phyloP scores from a whole-genome alignment of 345 rosid species.

The Bruguiera gymnorhiza region DNA sequence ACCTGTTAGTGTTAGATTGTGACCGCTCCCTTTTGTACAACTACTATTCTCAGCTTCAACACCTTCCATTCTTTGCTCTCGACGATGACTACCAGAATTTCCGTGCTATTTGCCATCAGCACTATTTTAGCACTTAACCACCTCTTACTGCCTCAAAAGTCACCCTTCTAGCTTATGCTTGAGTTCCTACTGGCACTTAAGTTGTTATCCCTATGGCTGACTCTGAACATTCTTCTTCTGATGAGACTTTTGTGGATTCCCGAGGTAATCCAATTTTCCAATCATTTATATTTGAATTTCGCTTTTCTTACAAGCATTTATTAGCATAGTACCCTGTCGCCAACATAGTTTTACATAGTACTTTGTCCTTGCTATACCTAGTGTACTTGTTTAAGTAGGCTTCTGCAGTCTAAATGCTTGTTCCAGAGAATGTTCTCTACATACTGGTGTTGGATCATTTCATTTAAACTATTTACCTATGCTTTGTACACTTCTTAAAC shows the following conservation, averaged over 20 bases:
- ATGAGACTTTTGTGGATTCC: slow-evolving; percentile 27
- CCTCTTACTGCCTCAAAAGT: not conserved
- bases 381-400: not conserved
- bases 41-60: slow-evolving; percentile 11
- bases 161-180: not conserved
- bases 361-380: not conserved
- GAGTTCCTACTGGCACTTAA: not conserved
- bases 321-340: not conserved
- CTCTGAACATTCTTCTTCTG: slow-evolving; percentile 47
- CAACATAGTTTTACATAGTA: not conserved
- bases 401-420: not conserved
- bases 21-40: not conserved
- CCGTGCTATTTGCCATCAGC: not conserved
- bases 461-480: too few relatives aligned
- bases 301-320: not conserved
- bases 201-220: slow-evolving; percentile 38
- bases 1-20: not conserved
- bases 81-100: not conserved
- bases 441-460: too few relatives aligned
- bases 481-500: not conserved
- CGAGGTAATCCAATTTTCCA: slow-evolving; percentile 28
- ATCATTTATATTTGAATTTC: too few relatives aligned
- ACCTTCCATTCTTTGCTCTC: slow-evolving; percentile 1
- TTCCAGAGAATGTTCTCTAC: not conserved
- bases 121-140: not conserved